A percentile compares a stretch with the other conserved stretches of the same genome.
These are phyloP conservation scores for Thraustochytrium sp. DNA, from an alignment of 352 stramenopile genomes.

Conservation along the genomic window DNA sequence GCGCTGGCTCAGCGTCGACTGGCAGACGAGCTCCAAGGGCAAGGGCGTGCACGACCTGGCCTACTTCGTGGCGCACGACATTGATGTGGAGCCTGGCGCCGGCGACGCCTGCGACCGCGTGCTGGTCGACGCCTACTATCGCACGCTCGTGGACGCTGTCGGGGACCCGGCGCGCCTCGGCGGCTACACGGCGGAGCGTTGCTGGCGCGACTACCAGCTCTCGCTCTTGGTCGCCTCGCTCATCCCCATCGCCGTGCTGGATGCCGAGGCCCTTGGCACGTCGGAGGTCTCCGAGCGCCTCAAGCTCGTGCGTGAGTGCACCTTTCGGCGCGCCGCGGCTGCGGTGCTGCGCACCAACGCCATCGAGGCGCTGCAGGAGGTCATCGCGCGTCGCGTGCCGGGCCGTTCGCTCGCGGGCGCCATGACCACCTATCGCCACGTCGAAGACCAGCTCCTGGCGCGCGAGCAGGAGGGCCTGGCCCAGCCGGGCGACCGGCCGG, in stretches of 20 bases:
- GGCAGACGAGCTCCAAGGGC: conserved; percentile 16
- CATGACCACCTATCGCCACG: not conserved
- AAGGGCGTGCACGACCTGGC: conserved; percentile 3
- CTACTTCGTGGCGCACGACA: not conserved
- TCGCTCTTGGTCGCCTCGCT: not conserved
- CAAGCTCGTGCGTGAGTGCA: not conserved
- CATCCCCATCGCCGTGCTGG: not conserved
- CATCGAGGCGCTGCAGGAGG: not conserved
- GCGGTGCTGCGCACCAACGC: not conserved
- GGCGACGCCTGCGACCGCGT: not conserved
- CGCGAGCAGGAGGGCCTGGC: not conserved
- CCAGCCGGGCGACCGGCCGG: not conserved
- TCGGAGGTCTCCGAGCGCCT: not conserved
- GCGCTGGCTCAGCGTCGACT: conserved; percentile 24
- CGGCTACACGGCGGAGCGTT: not conserved
- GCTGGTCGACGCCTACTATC: conserved; percentile 14
- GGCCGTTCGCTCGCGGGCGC: not conserved
- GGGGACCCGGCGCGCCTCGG: not conserved
- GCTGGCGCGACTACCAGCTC: conserved; percentile 29
- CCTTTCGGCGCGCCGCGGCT: not conserved
- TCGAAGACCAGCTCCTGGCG: conserved; percentile 23
- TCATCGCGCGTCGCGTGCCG: not conserved
- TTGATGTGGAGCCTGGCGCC: not conserved
- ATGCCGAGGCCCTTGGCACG: not conserved
- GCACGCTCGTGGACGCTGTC: not conserved